Conservation (phyloP, 2,329 filamentous ascomycete species). For the Phyllosticta ampelicida region DNA sequence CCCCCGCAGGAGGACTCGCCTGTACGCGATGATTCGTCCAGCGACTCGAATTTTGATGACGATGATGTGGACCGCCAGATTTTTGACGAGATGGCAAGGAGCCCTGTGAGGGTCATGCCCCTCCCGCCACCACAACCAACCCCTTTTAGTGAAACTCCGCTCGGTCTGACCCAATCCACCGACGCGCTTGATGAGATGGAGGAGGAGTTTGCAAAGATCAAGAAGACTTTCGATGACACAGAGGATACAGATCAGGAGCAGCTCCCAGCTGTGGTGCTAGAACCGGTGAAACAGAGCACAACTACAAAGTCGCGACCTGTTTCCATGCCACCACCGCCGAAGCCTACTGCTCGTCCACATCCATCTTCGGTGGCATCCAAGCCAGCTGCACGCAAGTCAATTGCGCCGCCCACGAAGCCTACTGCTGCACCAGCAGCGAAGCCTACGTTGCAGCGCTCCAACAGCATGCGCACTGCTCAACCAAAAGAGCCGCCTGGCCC, state of each 20-base stretch:
- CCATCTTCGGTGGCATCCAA: background rate
- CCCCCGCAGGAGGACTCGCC: background rate
- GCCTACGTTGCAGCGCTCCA: background rate
- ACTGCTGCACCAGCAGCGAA: background rate
- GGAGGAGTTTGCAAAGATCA: conserved; percentile 40
- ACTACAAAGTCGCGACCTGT: conserved; percentile 5
- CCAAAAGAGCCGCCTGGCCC: background rate
- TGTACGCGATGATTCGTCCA: background rate
- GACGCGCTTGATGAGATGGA: conserved; percentile 42
- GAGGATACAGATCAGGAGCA: conserved; percentile 21
- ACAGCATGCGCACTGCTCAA: conserved; percentile 3
- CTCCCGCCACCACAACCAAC: conserved; percentile 15
- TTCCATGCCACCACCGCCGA: background rate
- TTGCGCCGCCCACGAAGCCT: background rate
- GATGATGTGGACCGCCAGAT: conserved; percentile 1
- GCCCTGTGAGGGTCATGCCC: background rate
- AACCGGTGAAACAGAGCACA: conserved; percentile 19
- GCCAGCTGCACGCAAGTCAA: background rate
- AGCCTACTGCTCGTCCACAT: background rate
- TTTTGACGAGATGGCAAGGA: background rate
- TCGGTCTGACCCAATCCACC: conserved; percentile 27
- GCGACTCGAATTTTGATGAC: background rate
- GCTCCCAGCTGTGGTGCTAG: conserved; percentile 1
- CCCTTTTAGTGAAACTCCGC: conserved; percentile 9
- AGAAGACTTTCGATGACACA: conserved; percentile 27